Base-by-base conservation (phyloP, 306 rosid genomes). In the Vigna trinervia region DNA sequence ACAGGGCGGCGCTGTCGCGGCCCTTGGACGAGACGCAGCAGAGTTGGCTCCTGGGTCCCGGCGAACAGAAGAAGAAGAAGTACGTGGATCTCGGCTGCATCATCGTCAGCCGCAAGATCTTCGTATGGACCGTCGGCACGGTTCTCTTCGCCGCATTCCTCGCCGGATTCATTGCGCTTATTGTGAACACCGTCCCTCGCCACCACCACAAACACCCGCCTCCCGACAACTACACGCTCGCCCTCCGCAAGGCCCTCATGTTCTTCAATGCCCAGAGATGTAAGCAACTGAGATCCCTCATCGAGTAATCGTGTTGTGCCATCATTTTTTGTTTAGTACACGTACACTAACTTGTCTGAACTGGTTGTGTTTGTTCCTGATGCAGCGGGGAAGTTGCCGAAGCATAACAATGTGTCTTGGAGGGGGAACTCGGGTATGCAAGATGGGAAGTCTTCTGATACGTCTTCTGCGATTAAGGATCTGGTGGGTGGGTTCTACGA, bases 21-120 rank as follows among this genome's bases (percentile, higher is more conserved):
- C 98, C 97, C 0, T 64, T 96, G 6, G 99, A 96, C 12, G 99
- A 96, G 86, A 96, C 99, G 5, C 99, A 96, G 82, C 98, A 96
- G 82, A 96, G 99, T 76, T 96, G 99, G 99, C 83, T 96, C 1
- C 86, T 96, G 5, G 98, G 97, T 0, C 99, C 99, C 1, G 87
- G 89, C 1, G 99, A 92, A 76, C 93, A 96, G 86, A 96, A 96
- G 97, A 92, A 96, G 96, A 96, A 96, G 91, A 96, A 89, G 89
- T 92, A 92, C 57, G 97, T 96, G 1, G 99, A 96, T 86, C 97
- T 96, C 1, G 99, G 99, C 0, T 96, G 98, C 85, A 85, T 96
- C 85, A 92, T 92, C 53, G 99, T 96, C 28, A 89, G 97, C 78
- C 98, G 99, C 23, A 90, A 96, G 90, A 87, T 96, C 90, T 96